Percentiles rank a stretch among this genome's conserved stretches.
These are phyloP conservation scores for Xylariaceae sp. DNA, from an alignment of 2,329 filamentous ascomycete species.

Conservation along the genomic window DNA sequence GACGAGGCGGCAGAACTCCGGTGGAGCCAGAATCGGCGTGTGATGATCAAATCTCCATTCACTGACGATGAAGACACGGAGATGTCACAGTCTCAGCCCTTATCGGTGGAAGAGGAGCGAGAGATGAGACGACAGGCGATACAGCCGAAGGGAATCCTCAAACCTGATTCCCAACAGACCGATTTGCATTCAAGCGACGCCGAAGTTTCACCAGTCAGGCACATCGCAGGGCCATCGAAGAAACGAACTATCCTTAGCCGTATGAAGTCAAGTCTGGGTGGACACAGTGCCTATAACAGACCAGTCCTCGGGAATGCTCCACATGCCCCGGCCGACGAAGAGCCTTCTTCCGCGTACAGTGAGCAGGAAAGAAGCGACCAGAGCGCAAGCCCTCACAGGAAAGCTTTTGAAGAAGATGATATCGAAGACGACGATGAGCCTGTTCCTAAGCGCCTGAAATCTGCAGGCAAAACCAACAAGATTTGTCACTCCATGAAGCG, in stretches of 20 bases:
- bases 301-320: slow-evolving; percentile 22
- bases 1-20: slow-evolving; percentile 2
- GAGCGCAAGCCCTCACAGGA: too few species aligned
- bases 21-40: slow-evolving; percentile 21
- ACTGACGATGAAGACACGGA: slow-evolving; percentile 17
- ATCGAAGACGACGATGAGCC: too few species aligned
- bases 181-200: slow-evolving; percentile 1
- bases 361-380: too few species aligned
- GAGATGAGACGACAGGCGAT: slow-evolving; percentile 22
- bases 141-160: slow-evolving; percentile 28
- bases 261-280: slow-evolving; percentile 12
- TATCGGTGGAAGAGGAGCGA: slow-evolving; percentile 29
- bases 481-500: too few species aligned
- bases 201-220: background rate
- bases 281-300: slow-evolving; percentile 28
- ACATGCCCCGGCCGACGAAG: background rate
- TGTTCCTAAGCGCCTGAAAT: too few species aligned
- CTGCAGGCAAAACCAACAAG: too few species aligned
- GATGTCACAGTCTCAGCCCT: too few species aligned
- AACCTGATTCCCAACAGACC: slow-evolving; percentile 7
- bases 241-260: slow-evolving; percentile 14
- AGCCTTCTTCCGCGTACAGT: too few species aligned
- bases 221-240: slow-evolving; percentile 1
- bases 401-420: too few species aligned
- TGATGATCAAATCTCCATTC: slow-evolving; percentile 24